Percentiles rank a stretch among this genome's conserved stretches.
phyloP scores from a whole-genome alignment of 345 rosid genomes.

The Trapa bicornis region DNA sequence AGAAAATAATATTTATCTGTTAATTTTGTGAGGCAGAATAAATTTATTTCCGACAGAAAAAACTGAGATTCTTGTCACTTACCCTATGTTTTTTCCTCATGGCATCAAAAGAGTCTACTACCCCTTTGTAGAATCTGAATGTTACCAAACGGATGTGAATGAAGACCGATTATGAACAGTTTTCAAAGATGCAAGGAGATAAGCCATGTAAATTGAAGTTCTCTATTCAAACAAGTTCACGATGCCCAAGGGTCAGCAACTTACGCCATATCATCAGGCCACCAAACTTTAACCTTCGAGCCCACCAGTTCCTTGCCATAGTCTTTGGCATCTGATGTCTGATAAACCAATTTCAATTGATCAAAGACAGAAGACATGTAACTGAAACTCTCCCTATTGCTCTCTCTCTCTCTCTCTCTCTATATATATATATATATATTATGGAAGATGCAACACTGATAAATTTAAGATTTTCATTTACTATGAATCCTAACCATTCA shows the following conservation, averaged over 20 bases:
- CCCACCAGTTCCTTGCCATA: constrained; percentile 52
- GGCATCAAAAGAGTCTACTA: constrained; percentile 41
- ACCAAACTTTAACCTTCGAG: constrained; percentile 68
- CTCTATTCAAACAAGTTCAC: background rate
- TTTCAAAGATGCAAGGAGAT: background rate
- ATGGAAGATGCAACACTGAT: background rate
- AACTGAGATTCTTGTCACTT: constrained; percentile 6
- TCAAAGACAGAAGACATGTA: background rate
- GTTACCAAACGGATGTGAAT: constrained; percentile 5
- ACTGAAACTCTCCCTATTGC: background rate
- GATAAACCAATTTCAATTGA: constrained; percentile 10
- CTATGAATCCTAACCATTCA: background rate
- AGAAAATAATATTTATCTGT: constrained; percentile 3
- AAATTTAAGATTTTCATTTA: background rate
- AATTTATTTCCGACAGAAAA: background rate
- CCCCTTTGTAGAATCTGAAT: constrained; percentile 72
- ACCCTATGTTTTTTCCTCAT: constrained; percentile 66
- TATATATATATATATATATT: too few relatives aligned
- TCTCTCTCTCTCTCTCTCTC: background rate
- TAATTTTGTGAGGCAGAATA: background rate
- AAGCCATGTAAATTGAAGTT: background rate
- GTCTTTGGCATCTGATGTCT: constrained; percentile 41
- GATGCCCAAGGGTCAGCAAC: background rate
- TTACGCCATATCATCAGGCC: constrained; percentile 54
- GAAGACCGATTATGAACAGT: too few relatives aligned